Conservation (phyloP, 2,329 filamentous ascomycete species). For the Mollisia scopiformis region DNA sequence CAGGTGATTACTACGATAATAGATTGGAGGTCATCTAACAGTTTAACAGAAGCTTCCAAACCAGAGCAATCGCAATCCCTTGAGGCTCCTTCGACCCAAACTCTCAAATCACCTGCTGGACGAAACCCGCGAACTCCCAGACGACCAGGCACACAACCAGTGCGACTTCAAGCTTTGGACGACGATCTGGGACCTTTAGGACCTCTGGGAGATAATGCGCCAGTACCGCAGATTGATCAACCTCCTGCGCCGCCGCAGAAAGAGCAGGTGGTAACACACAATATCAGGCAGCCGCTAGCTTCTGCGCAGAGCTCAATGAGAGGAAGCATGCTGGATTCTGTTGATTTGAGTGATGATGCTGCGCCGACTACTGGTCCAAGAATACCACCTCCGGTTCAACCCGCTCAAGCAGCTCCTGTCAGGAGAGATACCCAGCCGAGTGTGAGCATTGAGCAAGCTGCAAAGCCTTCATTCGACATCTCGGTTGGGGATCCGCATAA, state of each 20-base stretch:
- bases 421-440: slow-evolving; percentile 68
- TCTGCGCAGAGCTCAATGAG: slow-evolving; percentile 51
- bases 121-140: slow-evolving; percentile 45
- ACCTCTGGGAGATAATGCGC: slow-evolving; percentile 56
- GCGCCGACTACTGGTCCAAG: slow-evolving; percentile 51
- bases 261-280: slow-evolving; percentile 64
- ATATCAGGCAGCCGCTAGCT: slow-evolving; percentile 46
- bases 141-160: slow-evolving; percentile 73
- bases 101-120: slow-evolving; percentile 34
- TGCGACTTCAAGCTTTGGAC: slow-evolving; percentile 76
- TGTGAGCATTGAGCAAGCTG: slow-evolving; percentile 88
- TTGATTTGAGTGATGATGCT: slow-evolving; percentile 68
- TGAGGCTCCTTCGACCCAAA: slow-evolving; percentile 25
- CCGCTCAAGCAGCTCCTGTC: slow-evolving; percentile 54
- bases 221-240: slow-evolving; percentile 46
- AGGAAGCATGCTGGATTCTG: slow-evolving; percentile 60
- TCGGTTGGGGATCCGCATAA: slow-evolving; percentile 96
- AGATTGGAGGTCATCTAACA: background rate
- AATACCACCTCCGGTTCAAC: slow-evolving; percentile 67
- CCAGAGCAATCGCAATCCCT: slow-evolving; percentile 22
- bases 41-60: slow-evolving; percentile 26
- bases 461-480: slow-evolving; percentile 90
- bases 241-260: slow-evolving; percentile 73
- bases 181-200: slow-evolving; percentile 78
- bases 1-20: slow-evolving; percentile 18